These are phyloP conservation scores for Teratosphaeria nubilosa DNA, from an alignment of 2,329 filamentous ascomycete species.

Conservation along the genomic window DNA sequence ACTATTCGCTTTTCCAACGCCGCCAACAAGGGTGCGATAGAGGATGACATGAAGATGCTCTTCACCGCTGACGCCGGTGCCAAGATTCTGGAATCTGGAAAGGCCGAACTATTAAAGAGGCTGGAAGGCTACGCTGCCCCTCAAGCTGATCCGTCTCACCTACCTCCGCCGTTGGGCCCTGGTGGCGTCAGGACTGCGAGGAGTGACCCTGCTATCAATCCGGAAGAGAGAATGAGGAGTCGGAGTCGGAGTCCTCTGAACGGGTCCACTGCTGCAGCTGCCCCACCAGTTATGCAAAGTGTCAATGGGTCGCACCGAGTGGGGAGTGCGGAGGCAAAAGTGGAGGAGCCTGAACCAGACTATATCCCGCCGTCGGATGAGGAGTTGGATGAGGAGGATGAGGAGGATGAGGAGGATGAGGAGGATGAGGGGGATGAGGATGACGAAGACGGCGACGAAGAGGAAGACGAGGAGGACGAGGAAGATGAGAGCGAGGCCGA, in stretches of 20 bases:
- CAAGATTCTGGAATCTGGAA: slow-evolving; percentile 40
- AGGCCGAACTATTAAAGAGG: slow-evolving; percentile 42
- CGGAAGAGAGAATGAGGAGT: slow-evolving; percentile 11
- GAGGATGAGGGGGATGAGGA: slow-evolving; percentile 5
- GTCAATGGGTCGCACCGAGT: not conserved
- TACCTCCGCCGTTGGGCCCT: not conserved
- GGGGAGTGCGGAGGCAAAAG: not conserved
- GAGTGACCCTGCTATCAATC: slow-evolving; percentile 1
- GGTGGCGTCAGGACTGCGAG: not conserved
- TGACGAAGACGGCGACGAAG: slow-evolving; percentile 11
- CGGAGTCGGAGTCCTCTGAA: slow-evolving; percentile 10
- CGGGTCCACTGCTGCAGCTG: not conserved
- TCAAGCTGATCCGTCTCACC: not conserved
- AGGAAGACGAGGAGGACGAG: slow-evolving; percentile 12
- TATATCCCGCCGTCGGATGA: not conserved
- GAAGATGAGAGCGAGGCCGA: slow-evolving; percentile 50
- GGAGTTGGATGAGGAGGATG: slow-evolving; percentile 1
- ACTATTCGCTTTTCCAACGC: not conserved
- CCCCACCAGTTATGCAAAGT: not conserved
- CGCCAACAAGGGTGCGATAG: slow-evolving; percentile 7
- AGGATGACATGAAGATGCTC: slow-evolving; percentile 39
- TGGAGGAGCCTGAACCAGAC: not conserved
- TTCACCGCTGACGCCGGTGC: slow-evolving; percentile 39
- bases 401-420: not conserved
- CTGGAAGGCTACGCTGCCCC: slow-evolving; percentile 35